Conservation (phyloP, 371 early-diverging fungal species). For the Mucor ambiguus region DNA sequence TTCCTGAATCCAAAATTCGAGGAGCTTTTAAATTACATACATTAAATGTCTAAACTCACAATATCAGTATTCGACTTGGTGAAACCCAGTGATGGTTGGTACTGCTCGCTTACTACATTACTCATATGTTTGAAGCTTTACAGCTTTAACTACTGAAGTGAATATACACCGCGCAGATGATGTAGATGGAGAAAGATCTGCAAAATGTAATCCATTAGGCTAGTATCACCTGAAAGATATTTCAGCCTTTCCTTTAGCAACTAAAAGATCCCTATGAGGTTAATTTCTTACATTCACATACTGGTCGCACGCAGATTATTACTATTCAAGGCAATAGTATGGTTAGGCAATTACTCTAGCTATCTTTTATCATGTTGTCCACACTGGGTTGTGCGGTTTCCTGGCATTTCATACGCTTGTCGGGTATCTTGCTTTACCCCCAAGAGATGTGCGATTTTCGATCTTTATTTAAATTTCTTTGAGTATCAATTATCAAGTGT, state of each 20-base stretch:
- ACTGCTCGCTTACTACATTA: background rate
- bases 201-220: background rate
- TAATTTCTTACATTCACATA: background rate
- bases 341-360: no score
- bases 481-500: no score
- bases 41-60: background rate
- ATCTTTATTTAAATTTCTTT: no score
- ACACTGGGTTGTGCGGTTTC: no score
- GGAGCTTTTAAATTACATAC: background rate
- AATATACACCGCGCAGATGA: background rate
- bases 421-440: no score
- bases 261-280: background rate
- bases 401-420: no score
- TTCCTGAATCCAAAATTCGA: background rate
- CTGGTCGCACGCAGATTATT: no score
- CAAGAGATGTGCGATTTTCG: no score
- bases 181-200: background rate
- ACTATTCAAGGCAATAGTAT: no score
- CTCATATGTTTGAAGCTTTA: background rate
- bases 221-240: background rate
- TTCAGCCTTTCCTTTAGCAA: background rate
- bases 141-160: background rate
- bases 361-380: no score
- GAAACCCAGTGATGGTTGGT: no score
- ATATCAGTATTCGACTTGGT: background rate